Percentiles rank a stretch among this genome's conserved stretches.
Conservation (phyloP, 331 rosid species). For the Erythrophleum ivorense region DNA sequence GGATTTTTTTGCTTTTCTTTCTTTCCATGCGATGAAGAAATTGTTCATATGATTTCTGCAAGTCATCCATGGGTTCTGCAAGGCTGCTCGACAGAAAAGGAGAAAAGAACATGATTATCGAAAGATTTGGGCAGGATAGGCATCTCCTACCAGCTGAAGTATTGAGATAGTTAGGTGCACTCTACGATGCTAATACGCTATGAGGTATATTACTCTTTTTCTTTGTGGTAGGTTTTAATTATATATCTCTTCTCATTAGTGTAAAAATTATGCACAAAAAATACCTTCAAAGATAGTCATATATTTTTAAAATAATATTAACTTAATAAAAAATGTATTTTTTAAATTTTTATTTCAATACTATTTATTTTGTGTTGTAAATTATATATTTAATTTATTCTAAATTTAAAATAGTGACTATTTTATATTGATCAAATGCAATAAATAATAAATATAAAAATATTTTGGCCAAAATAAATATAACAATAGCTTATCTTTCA, state of each 20-base stretch:
- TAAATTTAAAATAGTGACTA: too few relatives aligned
- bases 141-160: constrained; percentile 1
- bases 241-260: background rate
- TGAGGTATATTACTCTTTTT: background rate
- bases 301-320: background rate
- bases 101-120: constrained; percentile 17
- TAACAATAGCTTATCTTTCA: too few relatives aligned
- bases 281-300: background rate
- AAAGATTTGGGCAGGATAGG: constrained; percentile 27
- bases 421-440: too few relatives aligned
- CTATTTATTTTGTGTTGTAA: too few relatives aligned
- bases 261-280: background rate
- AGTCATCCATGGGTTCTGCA: constrained; percentile 80
- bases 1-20: constrained; percentile 58
- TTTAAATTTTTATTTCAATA: too few relatives aligned
- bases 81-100: constrained; percentile 56
- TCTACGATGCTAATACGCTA: background rate
- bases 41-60: constrained; percentile 89
- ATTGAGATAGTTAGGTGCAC: background rate
- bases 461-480: too few relatives aligned
- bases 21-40: constrained; percentile 76
- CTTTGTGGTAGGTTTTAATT: background rate
- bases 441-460: too few relatives aligned
- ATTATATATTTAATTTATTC: too few relatives aligned
- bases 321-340: too few relatives aligned